phyloP scores from a whole-genome alignment of 2,329 filamentous ascomycete species.

The Madurella fahalii region DNA sequence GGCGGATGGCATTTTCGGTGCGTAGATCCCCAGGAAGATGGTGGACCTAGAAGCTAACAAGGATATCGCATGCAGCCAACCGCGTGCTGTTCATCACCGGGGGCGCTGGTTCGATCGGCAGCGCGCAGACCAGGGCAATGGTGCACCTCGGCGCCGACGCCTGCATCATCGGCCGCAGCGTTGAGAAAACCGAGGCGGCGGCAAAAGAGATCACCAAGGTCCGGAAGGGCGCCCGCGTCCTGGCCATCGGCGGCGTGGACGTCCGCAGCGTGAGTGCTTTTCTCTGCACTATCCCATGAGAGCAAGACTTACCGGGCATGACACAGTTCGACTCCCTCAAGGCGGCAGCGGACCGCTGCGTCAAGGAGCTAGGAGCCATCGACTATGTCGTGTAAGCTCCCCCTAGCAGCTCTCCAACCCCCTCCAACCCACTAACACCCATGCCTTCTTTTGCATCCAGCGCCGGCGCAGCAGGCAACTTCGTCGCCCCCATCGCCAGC shows the following conservation, averaged over 20 bases:
- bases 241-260: conserved; percentile 77
- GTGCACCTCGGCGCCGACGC: conserved; percentile 90
- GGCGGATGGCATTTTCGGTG: conserved; percentile 84
- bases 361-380: conserved; percentile 76
- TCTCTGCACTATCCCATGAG: neutral
- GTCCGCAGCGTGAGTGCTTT: conserved; percentile 61
- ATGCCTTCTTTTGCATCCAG: conserved; percentile 39
- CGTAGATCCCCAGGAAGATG: conserved; percentile 22
- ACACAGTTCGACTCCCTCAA: conserved; percentile 58
- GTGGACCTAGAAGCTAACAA: neutral
- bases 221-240: conserved; percentile 73
- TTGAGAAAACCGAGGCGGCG: conserved; percentile 77
- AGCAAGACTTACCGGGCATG: neutral
- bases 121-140: conserved; percentile 85
- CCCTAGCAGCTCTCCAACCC: neutral
- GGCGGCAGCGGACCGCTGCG: conserved; percentile 73
- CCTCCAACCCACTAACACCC: conserved; percentile 2
- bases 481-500: conserved; percentile 77
- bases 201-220: conserved; percentile 80
- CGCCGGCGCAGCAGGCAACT: conserved; percentile 93
- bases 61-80: conserved; percentile 51
- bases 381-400: conserved; percentile 82
- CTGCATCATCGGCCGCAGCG: conserved; percentile 87
- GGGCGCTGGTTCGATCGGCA: conserved; percentile 90
- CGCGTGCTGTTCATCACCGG: conserved; percentile 95